Evolutionary conservation across 139 green algal species (phyloP).

Genomic region (Limnomonas spitsbergensis): DNA sequence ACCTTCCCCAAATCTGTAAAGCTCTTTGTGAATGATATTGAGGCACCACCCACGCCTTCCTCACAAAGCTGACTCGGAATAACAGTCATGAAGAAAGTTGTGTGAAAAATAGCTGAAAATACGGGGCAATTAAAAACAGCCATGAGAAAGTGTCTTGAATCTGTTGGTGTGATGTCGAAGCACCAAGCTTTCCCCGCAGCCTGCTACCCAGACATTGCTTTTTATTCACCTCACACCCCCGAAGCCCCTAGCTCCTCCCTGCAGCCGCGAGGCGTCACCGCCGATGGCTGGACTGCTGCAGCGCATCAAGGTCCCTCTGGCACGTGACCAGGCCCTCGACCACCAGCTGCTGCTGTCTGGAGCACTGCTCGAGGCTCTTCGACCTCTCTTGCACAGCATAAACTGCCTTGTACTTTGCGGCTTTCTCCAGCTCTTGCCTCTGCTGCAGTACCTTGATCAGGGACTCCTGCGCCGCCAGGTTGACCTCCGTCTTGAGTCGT

Average conservation of each 20-base stretch:
- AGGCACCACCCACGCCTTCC: no score
- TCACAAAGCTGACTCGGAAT: no score
- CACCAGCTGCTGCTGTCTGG: constrained; percentile 1
- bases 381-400: neutral
- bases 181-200: no score
- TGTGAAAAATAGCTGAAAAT: no score
- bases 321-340: neutral
- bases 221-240: neutral
- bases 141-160: no score
- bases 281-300: neutral
- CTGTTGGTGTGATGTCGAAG: no score
- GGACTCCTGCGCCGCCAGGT: constrained; percentile 8
- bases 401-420: constrained; percentile 9
- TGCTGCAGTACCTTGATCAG: neutral
- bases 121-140: no score
- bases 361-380: neutral
- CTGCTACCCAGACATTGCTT: no score
- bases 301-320: neutral
- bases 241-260: neutral
- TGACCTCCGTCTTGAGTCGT: neutral
- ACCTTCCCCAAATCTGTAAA: no score
- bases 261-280: no score
- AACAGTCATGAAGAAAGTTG: no score
- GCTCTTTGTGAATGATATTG: no score
- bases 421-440: constrained; percentile 2